Conservation (phyloP, 73 alveolate species). For the Breviolum minutum region DNA sequence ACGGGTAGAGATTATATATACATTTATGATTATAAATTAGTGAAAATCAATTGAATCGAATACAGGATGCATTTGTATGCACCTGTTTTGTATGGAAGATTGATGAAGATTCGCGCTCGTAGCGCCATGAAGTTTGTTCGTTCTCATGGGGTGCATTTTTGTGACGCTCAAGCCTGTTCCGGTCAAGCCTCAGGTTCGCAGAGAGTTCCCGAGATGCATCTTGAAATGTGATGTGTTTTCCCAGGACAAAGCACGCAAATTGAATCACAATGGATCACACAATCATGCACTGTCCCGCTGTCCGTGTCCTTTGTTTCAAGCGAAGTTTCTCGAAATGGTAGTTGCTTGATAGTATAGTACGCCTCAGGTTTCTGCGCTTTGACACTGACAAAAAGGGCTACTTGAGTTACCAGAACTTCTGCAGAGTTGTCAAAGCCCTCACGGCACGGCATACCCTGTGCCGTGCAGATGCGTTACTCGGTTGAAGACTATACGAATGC, state of each 20-base stretch:
- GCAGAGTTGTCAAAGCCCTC: slow-evolving; percentile 41
- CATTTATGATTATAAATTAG: too few species aligned
- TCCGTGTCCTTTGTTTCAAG: not conserved
- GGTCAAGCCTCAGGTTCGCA: slow-evolving; percentile 19
- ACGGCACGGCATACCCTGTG: slow-evolving; percentile 45
- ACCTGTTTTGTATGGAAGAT: too few species aligned
- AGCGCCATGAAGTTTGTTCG: too few species aligned
- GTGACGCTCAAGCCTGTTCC: too few species aligned
- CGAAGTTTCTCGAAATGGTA: not conserved
- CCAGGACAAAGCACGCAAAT: not conserved
- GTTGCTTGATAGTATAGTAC: not conserved
- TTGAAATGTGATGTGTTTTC: not conserved
- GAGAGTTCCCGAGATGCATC: slow-evolving; percentile 18
- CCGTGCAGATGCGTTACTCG: slow-evolving; percentile 45
- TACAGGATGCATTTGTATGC: too few species aligned
- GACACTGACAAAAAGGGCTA: slow-evolving; percentile 56
- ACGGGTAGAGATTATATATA: too few species aligned
- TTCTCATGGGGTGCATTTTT: too few species aligned
- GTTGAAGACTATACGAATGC: too few species aligned
- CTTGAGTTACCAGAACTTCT: slow-evolving; percentile 36
- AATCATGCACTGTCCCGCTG: not conserved
- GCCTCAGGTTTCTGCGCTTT: slow-evolving; percentile 28
- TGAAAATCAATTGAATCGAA: too few species aligned
- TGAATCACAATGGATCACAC: not conserved
- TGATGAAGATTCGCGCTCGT: too few species aligned